Evolutionary conservation across 1,139 yeast species (phyloP), one percentile per base, ranked within the genome.

Genomic region (Starmera stellimalicola): DNA sequence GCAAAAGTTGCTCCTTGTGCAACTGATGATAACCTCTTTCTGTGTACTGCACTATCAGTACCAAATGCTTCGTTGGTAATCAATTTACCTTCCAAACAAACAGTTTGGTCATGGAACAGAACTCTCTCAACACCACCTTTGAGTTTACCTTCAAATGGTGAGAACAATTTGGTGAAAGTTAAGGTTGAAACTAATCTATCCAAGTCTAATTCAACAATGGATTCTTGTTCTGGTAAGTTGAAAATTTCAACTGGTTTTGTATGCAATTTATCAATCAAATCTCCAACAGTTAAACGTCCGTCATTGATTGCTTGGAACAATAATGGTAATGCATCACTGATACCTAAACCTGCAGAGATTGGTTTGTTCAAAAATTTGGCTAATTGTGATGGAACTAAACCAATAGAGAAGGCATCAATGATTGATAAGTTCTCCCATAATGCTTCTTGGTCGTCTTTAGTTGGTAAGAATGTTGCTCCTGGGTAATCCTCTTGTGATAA

Each of bases 121-220:
- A 91, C 97, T 56, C 97, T 76, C 60, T 85, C 95, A 50, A 91
- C 79, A 46, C 84, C 77, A 42, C 96, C 97, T 42, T 63, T 68
- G 52, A 82, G 65, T 34, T 66, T 62, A 45, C 65, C 62, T 50
- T 63, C 60, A 48, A 71, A 66, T 40, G 80, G 78, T 36, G 78
- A 63, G 71, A 76, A 73, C 37, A 66, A 49, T 30, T 60, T 48
- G 28, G 63, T 45, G 19, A 51, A 41, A 39, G 60, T 57, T 49
- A 65, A 62, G 42, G 70, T 64, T 18, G 68, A 54, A 40, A 66
- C 63, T 24, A 62, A 56, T 56, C 94, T 72, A 59, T 85, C 96
- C 48, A 84, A 62, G 54, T 87, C 94, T 43, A 88, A 63, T 59
- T 87, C 96, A 47, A 88, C 78, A 34, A 68, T 55, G 16, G 91